These are phyloP conservation scores for Wolfiporia cocos DNA, from an alignment of 1,284 basidiomycete species.

Conservation along the genomic window DNA sequence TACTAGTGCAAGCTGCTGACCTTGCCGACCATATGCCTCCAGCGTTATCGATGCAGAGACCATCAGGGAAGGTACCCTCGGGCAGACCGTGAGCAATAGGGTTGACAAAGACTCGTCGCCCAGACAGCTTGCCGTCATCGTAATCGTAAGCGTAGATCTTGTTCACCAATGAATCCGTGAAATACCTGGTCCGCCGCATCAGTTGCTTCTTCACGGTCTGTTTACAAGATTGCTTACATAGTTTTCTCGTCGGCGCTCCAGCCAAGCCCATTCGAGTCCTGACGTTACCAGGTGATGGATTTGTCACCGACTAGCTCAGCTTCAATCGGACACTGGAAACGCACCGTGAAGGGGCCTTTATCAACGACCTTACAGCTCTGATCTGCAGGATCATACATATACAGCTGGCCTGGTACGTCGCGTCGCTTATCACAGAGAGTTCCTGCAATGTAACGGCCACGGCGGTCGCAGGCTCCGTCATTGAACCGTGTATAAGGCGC, in stretches of 20 bases:
- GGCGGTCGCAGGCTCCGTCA: conserved; percentile 60
- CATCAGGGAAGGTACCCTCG: conserved; percentile 49
- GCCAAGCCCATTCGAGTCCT: conserved; percentile 63
- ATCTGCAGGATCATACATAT: conserved; percentile 49
- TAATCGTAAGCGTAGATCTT: conserved; percentile 65
- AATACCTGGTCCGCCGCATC: conserved; percentile 40
- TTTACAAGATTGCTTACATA: conserved; percentile 35
- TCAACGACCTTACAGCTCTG: conserved; percentile 46
- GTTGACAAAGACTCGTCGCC: conserved; percentile 52
- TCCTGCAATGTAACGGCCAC: conserved; percentile 61
- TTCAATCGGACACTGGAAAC: conserved; percentile 12
- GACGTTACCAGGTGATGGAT: neutral
- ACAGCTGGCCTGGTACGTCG: conserved; percentile 49
- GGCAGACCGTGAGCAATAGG: conserved; percentile 45
- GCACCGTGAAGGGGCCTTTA: conserved; percentile 59
- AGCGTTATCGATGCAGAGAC: conserved; percentile 57
- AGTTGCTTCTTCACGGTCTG: neutral
- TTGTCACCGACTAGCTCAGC: neutral
- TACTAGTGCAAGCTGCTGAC: conserved; percentile 34
- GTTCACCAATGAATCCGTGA: conserved; percentile 60
- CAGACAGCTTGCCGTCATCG: conserved; percentile 44
- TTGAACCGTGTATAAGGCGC: conserved; percentile 52
- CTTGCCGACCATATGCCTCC: conserved; percentile 67
- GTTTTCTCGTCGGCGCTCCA: conserved; percentile 58
- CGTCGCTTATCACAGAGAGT: conserved; percentile 46